These are phyloP conservation scores for Macrotyloma uniflorum DNA, from an alignment of 306 rosid genomes.

Conservation along the genomic window DNA sequence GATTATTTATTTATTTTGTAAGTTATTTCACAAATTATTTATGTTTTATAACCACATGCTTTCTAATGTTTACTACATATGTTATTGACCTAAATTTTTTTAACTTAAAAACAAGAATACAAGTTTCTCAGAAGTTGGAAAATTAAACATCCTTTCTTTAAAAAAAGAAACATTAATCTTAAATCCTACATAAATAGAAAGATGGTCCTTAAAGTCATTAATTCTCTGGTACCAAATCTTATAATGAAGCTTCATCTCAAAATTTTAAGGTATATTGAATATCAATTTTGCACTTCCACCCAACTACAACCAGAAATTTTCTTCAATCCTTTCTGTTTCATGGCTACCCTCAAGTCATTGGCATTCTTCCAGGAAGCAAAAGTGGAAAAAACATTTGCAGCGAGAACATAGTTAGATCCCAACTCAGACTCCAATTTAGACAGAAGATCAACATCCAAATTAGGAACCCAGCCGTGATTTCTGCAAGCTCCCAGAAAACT, in stretches of 20 bases:
- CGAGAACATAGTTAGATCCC: conserved; percentile 63
- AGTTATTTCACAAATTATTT: too few relatives aligned
- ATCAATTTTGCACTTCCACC: conserved; percentile 55
- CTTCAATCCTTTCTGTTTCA: conserved; percentile 60
- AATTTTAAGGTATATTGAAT: not conserved
- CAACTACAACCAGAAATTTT: conserved; percentile 70
- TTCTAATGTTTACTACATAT: too few relatives aligned
- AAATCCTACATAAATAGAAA: too few relatives aligned
- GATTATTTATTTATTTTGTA: too few relatives aligned
- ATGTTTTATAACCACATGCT: too few relatives aligned
- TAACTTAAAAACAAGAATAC: too few relatives aligned
- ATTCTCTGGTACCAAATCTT: conserved; percentile 5
- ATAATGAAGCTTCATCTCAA: not conserved
- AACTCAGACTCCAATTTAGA: conserved; percentile 56
- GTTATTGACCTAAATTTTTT: too few relatives aligned
- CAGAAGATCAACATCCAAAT: conserved; percentile 52
- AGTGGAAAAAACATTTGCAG: conserved; percentile 54
- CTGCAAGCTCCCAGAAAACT: conserved; percentile 67
- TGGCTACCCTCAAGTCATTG: conserved; percentile 56
- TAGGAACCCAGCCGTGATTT: conserved; percentile 45
- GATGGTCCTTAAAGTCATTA: not conserved
- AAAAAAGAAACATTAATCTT: too few relatives aligned
- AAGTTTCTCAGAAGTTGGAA: too few relatives aligned
- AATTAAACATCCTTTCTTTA: too few relatives aligned
- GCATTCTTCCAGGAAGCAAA: conserved; percentile 58